A percentile compares a stretch with the other conserved stretches of the same genome.
Conservation (phyloP, 2,329 filamentous ascomycete species). For the Cyanodermella asteris region DNA sequence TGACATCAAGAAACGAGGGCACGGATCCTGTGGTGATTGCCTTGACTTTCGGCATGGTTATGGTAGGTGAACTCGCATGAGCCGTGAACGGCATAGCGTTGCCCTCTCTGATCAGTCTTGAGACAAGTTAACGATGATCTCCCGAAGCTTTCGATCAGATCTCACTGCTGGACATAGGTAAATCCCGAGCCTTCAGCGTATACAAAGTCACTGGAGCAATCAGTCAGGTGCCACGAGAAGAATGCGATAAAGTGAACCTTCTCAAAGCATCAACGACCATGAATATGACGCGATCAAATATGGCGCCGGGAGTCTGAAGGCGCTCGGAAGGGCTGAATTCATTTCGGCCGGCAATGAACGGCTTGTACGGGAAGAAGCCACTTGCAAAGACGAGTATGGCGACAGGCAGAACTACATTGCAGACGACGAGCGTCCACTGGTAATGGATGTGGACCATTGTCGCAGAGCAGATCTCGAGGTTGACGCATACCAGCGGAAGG, state of each 20-base stretch:
- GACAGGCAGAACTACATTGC: constrained; percentile 57
- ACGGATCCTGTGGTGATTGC: constrained; percentile 93
- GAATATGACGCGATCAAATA: constrained; percentile 79
- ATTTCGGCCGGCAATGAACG: constrained; percentile 69
- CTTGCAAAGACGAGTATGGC: constrained; percentile 59
- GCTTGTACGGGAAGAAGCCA: constrained; percentile 96
- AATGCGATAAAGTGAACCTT: constrained; percentile 32
- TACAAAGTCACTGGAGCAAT: constrained; percentile 59
- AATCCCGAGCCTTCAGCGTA: constrained; percentile 66
- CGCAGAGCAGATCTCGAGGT: too few relatives aligned
- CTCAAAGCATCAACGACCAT: constrained; percentile 94
- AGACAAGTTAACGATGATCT: constrained; percentile 4
- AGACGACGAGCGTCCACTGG: constrained; percentile 38
- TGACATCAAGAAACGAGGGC: constrained; percentile 92
- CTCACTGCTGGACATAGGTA: constrained; percentile 64
- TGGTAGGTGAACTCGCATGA: constrained; percentile 85
- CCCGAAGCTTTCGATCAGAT: not conserved
- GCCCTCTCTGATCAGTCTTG: constrained; percentile 69
- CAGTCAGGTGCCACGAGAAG: not conserved
- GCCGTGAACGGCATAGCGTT: constrained; percentile 82
- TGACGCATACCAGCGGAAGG: too few relatives aligned
- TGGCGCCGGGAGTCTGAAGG: constrained; percentile 34
- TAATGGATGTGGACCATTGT: too few relatives aligned
- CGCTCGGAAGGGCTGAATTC: constrained; percentile 32
- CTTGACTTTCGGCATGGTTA: constrained; percentile 96